Evolutionary conservation across 2,329 filamentous ascomycete species (phyloP).

Genomic region (Pyrenophora teres): DNA sequence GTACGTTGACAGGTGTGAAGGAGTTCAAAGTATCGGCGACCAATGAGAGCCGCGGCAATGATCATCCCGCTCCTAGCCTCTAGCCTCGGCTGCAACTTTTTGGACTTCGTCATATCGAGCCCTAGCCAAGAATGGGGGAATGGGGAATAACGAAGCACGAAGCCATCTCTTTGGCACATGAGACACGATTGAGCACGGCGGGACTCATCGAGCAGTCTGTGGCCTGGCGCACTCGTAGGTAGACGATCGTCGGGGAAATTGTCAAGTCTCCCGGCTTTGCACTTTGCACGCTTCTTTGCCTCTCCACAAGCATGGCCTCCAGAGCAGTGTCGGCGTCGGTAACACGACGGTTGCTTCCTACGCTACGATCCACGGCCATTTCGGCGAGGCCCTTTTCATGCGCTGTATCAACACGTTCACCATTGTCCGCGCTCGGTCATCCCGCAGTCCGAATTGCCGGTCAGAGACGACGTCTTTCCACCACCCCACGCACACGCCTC

Average conservation of each 20-base stretch:
- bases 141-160: constrained; percentile 8
- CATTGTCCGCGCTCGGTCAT: constrained; percentile 27
- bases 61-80: constrained; percentile 34
- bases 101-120: constrained; percentile 27
- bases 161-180: constrained; percentile 13
- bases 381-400: constrained; percentile 26
- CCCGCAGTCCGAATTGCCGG: constrained; percentile 46
- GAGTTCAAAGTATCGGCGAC: background rate
- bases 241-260: background rate
- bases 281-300: constrained; percentile 1
- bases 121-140: constrained; percentile 23
- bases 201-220: constrained; percentile 1
- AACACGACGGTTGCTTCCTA: constrained; percentile 32
- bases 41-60: constrained; percentile 31
- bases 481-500: constrained; percentile 37
- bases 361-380: constrained; percentile 25
- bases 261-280: background rate
- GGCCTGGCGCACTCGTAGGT: background rate
- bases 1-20: too few relatives aligned
- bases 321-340: constrained; percentile 35
- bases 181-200: constrained; percentile 9
- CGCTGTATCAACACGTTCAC: constrained; percentile 21
- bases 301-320: constrained; percentile 36
- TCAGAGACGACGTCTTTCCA: constrained; percentile 45
- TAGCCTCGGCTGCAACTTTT: constrained; percentile 30